These are phyloP conservation scores for Neonectria punicea DNA, from an alignment of 2,329 filamentous ascomycete species.

Conservation along the genomic window DNA sequence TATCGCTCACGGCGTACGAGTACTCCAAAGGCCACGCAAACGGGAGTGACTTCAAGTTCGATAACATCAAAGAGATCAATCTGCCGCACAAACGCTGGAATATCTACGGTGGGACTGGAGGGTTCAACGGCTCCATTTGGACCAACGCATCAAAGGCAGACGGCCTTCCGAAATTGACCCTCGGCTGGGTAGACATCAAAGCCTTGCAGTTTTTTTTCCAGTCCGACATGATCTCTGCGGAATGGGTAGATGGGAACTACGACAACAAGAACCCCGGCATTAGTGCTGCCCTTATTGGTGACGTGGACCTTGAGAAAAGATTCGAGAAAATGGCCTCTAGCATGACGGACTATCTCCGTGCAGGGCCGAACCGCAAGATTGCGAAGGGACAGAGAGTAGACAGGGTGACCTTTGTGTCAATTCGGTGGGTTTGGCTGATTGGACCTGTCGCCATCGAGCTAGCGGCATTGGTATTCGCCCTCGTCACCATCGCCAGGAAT, in stretches of 20 bases:
- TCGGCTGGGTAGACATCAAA: too few relatives aligned
- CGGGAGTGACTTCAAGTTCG: slow-evolving; percentile 20
- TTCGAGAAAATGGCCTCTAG: too few relatives aligned
- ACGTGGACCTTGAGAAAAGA: too few relatives aligned
- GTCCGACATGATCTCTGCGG: too few relatives aligned
- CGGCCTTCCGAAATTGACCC: neutral
- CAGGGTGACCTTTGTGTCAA: slow-evolving; percentile 10
- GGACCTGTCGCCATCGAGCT: slow-evolving; percentile 13
- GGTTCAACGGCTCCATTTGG: neutral
- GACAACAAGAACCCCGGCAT: too few relatives aligned
- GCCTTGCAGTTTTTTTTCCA: too few relatives aligned
- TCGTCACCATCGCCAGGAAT: slow-evolving; percentile 12
- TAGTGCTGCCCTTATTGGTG: too few relatives aligned
- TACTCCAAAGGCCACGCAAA: slow-evolving; percentile 12
- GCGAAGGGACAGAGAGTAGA: slow-evolving; percentile 7
- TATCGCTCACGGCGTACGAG: slow-evolving; percentile 6
- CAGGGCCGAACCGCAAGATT: neutral
- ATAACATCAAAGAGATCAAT: neutral
- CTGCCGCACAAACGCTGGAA: neutral
- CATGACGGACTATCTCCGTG: slow-evolving; percentile 9
- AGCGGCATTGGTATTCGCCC: slow-evolving; percentile 4
- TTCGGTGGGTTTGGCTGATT: slow-evolving; percentile 15
- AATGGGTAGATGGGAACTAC: too few relatives aligned
- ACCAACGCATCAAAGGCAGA: neutral
- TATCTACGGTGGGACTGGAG: too few relatives aligned